phyloP scores from a whole-genome alignment of 2,329 filamentous ascomycete genomes.

The Hymenotorrendiella dingleyae region DNA sequence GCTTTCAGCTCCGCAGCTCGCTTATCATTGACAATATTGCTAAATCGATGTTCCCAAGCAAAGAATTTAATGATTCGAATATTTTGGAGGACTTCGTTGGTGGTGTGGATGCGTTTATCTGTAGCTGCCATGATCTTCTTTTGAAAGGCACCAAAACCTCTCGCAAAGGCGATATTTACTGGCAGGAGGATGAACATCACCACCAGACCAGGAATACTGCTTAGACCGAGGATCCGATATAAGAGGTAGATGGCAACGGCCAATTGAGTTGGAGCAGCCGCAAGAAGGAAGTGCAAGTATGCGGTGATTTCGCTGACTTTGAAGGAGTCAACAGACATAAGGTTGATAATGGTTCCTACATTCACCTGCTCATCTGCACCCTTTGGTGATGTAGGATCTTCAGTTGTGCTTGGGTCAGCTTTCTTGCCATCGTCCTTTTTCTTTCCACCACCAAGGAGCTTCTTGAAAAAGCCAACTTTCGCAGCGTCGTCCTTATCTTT shows the following conservation, averaged over 20 bases:
- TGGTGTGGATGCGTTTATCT: constrained; percentile 91
- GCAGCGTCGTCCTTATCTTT: constrained; percentile 39
- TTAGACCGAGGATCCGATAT: constrained; percentile 85
- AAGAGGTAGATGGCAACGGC: constrained; percentile 74
- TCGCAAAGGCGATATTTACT: constrained; percentile 82
- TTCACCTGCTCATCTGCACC: constrained; percentile 71
- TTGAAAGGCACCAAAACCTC: constrained; percentile 78
- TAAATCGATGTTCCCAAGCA: constrained; percentile 92
- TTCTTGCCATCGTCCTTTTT: constrained; percentile 38
- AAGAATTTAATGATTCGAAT: constrained; percentile 99
- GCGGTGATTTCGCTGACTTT: constrained; percentile 94
- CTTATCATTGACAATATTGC: constrained; percentile 82
- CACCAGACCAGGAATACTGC: constrained; percentile 86
- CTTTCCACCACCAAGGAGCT: constrained; percentile 42
- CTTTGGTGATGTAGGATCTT: constrained; percentile 19
- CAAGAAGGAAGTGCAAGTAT: constrained; percentile 94
- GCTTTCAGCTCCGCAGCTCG: constrained; percentile 71
- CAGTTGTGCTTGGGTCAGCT: constrained; percentile 5
- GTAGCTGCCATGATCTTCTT: constrained; percentile 90
- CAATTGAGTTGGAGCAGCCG: constrained; percentile 83
- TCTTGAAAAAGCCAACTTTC: constrained; percentile 41
- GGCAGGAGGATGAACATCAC: constrained; percentile 87
- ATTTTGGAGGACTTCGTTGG: constrained; percentile 94
- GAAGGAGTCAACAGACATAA: constrained; percentile 99
- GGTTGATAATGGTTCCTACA: constrained; percentile 95